Evolutionary conservation across 1,284 basidiomycete species (phyloP), one percentile per base, ranked within the genome.

Genomic region (Pseudozyma hubeiensis): DNA sequence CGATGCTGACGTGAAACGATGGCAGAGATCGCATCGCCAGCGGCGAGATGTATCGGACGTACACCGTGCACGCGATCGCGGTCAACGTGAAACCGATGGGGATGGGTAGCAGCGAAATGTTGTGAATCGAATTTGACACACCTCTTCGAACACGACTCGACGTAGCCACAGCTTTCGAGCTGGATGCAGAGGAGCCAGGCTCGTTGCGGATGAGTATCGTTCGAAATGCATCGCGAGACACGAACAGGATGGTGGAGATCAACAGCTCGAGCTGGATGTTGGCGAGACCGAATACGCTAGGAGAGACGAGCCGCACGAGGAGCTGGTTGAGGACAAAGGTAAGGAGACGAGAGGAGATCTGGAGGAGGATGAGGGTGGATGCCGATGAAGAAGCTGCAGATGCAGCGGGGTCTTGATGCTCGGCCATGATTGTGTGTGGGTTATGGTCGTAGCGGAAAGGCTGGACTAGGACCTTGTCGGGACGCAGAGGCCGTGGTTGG

Each of bases 301-400:
- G 94, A 1, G 93, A 90, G 0, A 92, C 90, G 40, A 95, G 88
- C 1, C 94, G 90, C 47, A 97, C 88, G 7, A 97, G 88, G 8
- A 89, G 87, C 85, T 97, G 94, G 84, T 98, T 97, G 49, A 98
- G 88, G 6, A 88, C 85, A 81, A 97, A 97, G 0, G 96, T 97
- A 73, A 94, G 88, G 6, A 92, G 79, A 0, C 96, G 89, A 37
- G 93, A 92, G 58, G 91, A 86, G 45, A 97, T 86, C 81, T 98
- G 96, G 11, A 98, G 89, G 33, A 90, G 89, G 79, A 98, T 90
- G 34, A 98, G 88, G 29, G 91, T 91, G n/a, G 89, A 89, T 14
- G 89, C 90, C 6, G 91, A 56, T 16, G 63, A 16, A 5, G 52
- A 41, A 14, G 45, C 13, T 9, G 33, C 37, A 5, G 39, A 8